Evolutionary conservation across 169 alveolate genomes (phyloP), one percentile per base, ranked within the genome.

Genomic region (Eimeria falciformis): DNA sequence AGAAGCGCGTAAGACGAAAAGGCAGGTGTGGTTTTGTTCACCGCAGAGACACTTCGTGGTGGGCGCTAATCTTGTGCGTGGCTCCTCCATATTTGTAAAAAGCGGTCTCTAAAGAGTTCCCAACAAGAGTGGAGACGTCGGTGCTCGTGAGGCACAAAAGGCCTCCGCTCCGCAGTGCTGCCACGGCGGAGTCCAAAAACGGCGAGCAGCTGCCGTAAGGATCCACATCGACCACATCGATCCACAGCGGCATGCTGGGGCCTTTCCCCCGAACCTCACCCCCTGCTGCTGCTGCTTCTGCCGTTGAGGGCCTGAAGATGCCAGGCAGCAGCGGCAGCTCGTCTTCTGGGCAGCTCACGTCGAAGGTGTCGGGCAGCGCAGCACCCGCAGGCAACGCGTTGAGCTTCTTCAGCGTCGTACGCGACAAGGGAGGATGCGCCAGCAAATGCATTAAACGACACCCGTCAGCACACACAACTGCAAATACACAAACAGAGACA

Each of bases 151-250:
- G 96, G 62, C 98, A 97, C 65, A 97, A 94, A 62, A 98, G 95
- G 12, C 95, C 95, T 9, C 95, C 96, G 55, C 90, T 68, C 29
- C 86, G 81, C 53, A 97, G 91, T 5, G 98, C 95, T 78, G 94
- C 97, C 25, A 98, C 86, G 11, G 98, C 96, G 47, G 98, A 95
- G 81, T 98, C 99, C 53, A 98, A 82, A 93, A 97, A 98, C 5
- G 98, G 98, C 25, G 97, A 95, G 56, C 97, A 97, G 2, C 98
- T 96, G 9, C 99, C 99, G 91, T 98, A 98, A 18, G 99, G 99
- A 82, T 98, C 99, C 62, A 98, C 87, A 91, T 98, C 99, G 56
- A 98, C 94, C 14, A 98, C 94, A 90, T 97, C 98, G 50, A 93
- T 96, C 77, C 46, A 73, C 33, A 83, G 47, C 5, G 92, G 92